These are phyloP conservation scores for Lobosporangium transversale DNA, from an alignment of 192 early-diverging fungal genomes.

Conservation along the genomic window DNA sequence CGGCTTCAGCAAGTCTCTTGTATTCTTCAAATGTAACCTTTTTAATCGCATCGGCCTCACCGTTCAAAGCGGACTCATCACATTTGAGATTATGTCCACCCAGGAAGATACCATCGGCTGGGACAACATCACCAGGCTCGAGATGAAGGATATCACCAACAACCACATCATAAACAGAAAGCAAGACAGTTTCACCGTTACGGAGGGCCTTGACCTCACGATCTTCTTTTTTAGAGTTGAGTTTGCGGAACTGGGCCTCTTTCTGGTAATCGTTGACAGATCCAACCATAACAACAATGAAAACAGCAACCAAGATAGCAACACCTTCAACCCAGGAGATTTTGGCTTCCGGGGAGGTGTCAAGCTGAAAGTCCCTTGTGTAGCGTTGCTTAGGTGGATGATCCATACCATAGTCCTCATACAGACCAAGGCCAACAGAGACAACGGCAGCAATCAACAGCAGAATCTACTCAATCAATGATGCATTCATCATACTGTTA, in stretches of 20 bases:
- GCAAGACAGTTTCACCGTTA: slow-evolving; percentile 67
- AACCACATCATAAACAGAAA: slow-evolving; percentile 81
- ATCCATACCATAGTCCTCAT: slow-evolving; percentile 69
- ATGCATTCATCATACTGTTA: background rate
- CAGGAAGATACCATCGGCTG: slow-evolving; percentile 90
- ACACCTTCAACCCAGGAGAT: slow-evolving; percentile 88
- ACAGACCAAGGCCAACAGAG: slow-evolving; percentile 79
- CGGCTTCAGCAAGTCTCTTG: slow-evolving; percentile 21
- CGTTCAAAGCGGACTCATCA: slow-evolving; percentile 93
- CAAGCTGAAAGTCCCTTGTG: slow-evolving; percentile 12
- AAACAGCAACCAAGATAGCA: slow-evolving; percentile 83
- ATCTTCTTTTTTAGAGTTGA: slow-evolving; percentile 87
- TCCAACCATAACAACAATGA: slow-evolving; percentile 78
- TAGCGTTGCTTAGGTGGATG: slow-evolving; percentile 52
- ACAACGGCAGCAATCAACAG: slow-evolving; percentile 79
- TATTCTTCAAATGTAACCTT: slow-evolving; percentile 73
- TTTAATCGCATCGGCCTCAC: slow-evolving; percentile 87
- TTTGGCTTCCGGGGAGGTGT: slow-evolving; percentile 24
- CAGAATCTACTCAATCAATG: slow-evolving; percentile 61
- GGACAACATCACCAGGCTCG: slow-evolving; percentile 91
- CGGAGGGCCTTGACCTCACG: slow-evolving; percentile 79
- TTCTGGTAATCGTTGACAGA: slow-evolving; percentile 86
- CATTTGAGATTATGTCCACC: slow-evolving; percentile 80
- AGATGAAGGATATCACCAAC: slow-evolving; percentile 90
- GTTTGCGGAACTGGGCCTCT: slow-evolving; percentile 82